phyloP scores from a whole-genome alignment of 2,329 filamentous ascomycete genomes.

The Neonectria coccinea region DNA sequence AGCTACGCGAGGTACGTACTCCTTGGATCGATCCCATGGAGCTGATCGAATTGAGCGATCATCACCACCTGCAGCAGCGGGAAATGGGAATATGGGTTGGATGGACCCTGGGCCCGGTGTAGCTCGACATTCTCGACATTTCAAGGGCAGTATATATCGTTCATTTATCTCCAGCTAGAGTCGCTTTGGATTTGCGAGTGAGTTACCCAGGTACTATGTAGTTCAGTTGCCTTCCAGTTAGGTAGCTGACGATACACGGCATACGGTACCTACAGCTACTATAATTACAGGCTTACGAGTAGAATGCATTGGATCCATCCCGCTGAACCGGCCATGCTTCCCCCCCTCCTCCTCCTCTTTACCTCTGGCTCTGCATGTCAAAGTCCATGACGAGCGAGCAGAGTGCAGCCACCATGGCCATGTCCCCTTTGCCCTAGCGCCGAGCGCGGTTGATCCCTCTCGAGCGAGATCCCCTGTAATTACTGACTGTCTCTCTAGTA shows the following conservation, averaged over 20 bases:
- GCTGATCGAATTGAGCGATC: neutral
- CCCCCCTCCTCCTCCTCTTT: neutral
- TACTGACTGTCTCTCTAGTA: too few species aligned
- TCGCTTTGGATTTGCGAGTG: neutral
- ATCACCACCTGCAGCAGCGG: neutral
- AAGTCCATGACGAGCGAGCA: neutral
- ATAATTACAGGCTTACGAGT: neutral
- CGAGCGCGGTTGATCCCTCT: neutral
- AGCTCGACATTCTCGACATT: neutral
- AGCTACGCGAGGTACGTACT: neutral
- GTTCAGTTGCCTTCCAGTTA: too few species aligned
- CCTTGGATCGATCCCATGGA: neutral
- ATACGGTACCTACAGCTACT: too few species aligned
- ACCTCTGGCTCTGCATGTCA: constrained; percentile 2
- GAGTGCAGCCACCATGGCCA: neutral
- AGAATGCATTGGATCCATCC: neutral
- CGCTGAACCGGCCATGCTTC: neutral
- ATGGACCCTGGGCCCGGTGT: neutral
- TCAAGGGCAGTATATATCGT: neutral
- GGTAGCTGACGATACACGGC: too few species aligned
- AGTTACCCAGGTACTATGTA: neutral
- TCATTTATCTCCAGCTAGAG: neutral
- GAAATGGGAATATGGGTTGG: neutral
- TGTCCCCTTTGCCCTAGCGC: constrained; percentile 38
- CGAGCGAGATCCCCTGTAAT: neutral